Evolutionary conservation across 2,329 filamentous ascomycete species (phyloP).

Genomic region (Clonostachys byssicola): DNA sequence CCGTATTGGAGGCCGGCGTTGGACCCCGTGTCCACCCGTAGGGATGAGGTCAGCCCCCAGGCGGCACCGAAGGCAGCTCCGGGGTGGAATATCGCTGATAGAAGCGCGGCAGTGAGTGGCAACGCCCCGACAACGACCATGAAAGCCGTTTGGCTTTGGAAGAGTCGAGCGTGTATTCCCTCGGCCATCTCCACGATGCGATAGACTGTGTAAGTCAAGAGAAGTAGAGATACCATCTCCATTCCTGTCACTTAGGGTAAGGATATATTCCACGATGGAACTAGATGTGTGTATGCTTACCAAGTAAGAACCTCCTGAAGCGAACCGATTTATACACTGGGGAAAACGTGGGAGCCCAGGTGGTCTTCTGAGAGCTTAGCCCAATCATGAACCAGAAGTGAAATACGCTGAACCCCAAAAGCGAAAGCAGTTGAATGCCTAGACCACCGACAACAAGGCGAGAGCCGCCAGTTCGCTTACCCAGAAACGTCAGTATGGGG

Average conservation of each 20-base stretch:
- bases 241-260: conserved; percentile 17
- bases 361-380: conserved; percentile 27
- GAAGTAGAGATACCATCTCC: conserved; percentile 26
- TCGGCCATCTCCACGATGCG: conserved; percentile 31
- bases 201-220: conserved; percentile 34
- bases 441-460: conserved; percentile 38
- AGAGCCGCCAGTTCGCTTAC: conserved; percentile 23
- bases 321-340: conserved; percentile 31
- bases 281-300: conserved; percentile 21
- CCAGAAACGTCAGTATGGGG: conserved; percentile 6
- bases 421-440: conserved; percentile 32
- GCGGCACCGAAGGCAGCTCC: conserved; percentile 30
- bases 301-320: conserved; percentile 38
- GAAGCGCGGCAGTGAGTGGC: conserved; percentile 26
- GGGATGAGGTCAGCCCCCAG: conserved; percentile 33
- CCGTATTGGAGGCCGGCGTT: conserved; percentile 8
- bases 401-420: conserved; percentile 30
- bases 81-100: conserved; percentile 29
- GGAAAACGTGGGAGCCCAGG: conserved; percentile 30
- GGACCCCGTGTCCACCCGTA: not conserved
- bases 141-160: conserved; percentile 29
- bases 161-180: conserved; percentile 24
- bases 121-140: conserved; percentile 34
- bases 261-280: not conserved
- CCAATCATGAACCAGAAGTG: conserved; percentile 34